Evolutionary conservation across 805 yeast genomes (phyloP).

Genomic region (Zygosaccharomyces bisporus): DNA sequence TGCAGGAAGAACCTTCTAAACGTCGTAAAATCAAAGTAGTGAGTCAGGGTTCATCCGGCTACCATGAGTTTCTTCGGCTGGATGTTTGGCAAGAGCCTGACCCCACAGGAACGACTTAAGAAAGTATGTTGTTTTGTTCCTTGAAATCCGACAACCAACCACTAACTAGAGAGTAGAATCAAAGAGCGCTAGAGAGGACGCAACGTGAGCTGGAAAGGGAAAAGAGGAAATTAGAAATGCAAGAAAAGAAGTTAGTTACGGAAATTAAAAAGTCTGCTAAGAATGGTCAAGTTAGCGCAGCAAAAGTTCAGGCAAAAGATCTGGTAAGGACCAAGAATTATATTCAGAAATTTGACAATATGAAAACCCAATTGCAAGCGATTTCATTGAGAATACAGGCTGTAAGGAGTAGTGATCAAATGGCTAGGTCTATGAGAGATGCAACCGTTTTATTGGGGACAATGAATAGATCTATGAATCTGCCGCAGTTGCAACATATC

Average conservation of each 20-base stretch:
- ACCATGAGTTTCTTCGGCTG: slow-evolving; percentile 74
- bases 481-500: slow-evolving; percentile 82
- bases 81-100: slow-evolving; percentile 90
- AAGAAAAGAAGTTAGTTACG: slow-evolving; percentile 79
- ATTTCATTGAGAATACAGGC: slow-evolving; percentile 86
- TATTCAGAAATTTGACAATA: slow-evolving; percentile 80
- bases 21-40: background rate
- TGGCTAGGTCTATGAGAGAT: slow-evolving; percentile 91
- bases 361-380: slow-evolving; percentile 96
- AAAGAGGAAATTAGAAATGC: slow-evolving; percentile 76
- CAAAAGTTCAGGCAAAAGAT: slow-evolving; percentile 94
- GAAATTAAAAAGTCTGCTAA: slow-evolving; percentile 93
- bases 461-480: slow-evolving; percentile 86
- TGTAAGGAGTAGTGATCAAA: slow-evolving; percentile 89
- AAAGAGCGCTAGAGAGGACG: slow-evolving; percentile 89
- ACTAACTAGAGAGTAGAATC: slow-evolving; percentile 59
- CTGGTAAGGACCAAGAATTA: slow-evolving; percentile 79
- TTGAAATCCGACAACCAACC: background rate
- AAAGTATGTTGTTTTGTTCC: slow-evolving; percentile 41
- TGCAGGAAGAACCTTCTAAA: background rate
- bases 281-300: slow-evolving; percentile 80
- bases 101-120: slow-evolving; percentile 93
- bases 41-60: background rate
- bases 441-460: slow-evolving; percentile 82
- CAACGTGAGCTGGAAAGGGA: slow-evolving; percentile 92